Evolutionary conservation across 1,284 basidiomycete species (phyloP).

Genomic region (Cutaneotrichosporon curvatum): DNA sequence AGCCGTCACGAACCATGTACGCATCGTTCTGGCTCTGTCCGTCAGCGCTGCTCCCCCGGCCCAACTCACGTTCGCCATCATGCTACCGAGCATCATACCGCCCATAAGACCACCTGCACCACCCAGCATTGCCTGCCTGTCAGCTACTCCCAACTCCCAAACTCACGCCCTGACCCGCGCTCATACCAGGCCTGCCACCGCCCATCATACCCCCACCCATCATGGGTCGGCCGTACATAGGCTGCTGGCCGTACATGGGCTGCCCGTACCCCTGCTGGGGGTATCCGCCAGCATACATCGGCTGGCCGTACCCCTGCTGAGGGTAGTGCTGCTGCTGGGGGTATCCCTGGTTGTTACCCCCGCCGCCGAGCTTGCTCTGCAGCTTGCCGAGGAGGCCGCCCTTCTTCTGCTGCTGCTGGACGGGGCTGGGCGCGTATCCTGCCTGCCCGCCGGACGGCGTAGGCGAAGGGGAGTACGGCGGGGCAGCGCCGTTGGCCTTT

Average conservation of each 20-base stretch:
- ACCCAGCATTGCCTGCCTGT: conserved; percentile 28
- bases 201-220: conserved; percentile 15
- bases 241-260: conserved; percentile 8
- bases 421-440: background rate
- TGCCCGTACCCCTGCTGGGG: conserved; percentile 5
- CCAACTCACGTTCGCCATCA: conserved; percentile 34
- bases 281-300: conserved; percentile 1
- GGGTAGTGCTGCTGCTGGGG: conserved; percentile 19
- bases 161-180: conserved; percentile 34
- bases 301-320: conserved; percentile 6
- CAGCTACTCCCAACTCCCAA: background rate
- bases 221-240: conserved; percentile 10
- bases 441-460: background rate
- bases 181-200: conserved; percentile 30
- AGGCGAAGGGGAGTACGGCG: background rate
- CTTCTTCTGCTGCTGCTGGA: conserved; percentile 13
- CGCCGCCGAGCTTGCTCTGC: conserved; percentile 22
- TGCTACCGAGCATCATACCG: conserved; percentile 44
- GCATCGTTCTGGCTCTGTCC: conserved; percentile 17
- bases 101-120: conserved; percentile 42
- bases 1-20: conserved; percentile 12
- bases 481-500: background rate
- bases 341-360: conserved; percentile 21
- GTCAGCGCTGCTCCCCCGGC: background rate
- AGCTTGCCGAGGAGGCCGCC: conserved; percentile 39